Evolutionary conservation across 495 filamentous ascomycete genomes (phyloP), one percentile per base, ranked within the genome.

Genomic region (Aspergillus coremiiformis): DNA sequence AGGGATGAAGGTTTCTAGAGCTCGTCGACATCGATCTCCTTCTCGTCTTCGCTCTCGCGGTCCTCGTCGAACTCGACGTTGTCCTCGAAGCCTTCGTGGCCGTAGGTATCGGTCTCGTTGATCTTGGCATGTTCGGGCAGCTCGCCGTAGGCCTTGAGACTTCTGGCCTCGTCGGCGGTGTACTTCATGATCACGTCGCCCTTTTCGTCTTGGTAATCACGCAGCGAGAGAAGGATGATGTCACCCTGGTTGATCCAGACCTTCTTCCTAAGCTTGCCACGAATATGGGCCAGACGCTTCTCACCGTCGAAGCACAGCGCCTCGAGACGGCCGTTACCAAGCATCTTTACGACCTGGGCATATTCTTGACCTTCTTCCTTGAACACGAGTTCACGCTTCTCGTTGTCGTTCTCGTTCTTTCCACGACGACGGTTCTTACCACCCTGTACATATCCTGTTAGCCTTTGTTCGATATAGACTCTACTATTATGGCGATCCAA

Each of bases 361-460:
- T 98, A 98, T 77, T 97, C 93, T 80, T 98, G 93, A 56, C 93
- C 93, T 61, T 97, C 93, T 70, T 97, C 93, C 73, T 96, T 96
- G 84, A 97, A 98, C 54, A 88, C 88, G 47, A 98, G 81, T 73
- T 98, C 93, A 67, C 93, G 93, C 83, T 96, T 96, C 78, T 96
- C 92, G 66, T 96, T 96, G 78, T 94, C 90, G 79, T 96, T 97
- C 79, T 98, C 93, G 81, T 98, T 98, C 89, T 97, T 98, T 73
- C 93, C 93, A 74, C 93, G 85, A 77, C 93, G 83, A 68, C 93
- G 78, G 74, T 98, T 98, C 81, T 97, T 98, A 79, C 93, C 93
- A 70, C 93, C 93, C 87, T 96, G 62, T 73, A 58, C n/a, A 44
- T 12, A 6, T 19, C 37, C 17, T 53, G 55, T 69, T 54, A 70